These are phyloP conservation scores for Petunia hybrid DNA, from an alignment of 305 asterid species.

Conservation along the genomic window DNA sequence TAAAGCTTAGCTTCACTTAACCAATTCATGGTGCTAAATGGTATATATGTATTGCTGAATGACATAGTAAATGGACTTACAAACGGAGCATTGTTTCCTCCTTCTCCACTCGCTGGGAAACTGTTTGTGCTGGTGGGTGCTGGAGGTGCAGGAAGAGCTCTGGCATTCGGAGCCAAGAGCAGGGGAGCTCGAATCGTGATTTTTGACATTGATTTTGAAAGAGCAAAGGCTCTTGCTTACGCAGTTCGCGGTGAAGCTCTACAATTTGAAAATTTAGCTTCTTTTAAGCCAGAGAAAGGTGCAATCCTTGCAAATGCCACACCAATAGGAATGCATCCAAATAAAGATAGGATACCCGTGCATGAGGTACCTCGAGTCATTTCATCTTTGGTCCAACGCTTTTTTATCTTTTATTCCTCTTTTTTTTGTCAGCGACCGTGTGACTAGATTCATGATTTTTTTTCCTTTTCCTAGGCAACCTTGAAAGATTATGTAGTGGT, in stretches of 20 bases:
- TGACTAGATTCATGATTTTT: neutral
- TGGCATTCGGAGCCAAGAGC: conserved; percentile 69
- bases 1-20: neutral
- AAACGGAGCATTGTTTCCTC: conserved; percentile 39
- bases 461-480: conserved; percentile 34
- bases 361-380: conserved; percentile 45
- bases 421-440: neutral
- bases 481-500: conserved; percentile 54
- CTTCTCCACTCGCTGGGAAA: conserved; percentile 50
- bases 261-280: conserved; percentile 50
- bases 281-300: conserved; percentile 62
- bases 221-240: conserved; percentile 66
- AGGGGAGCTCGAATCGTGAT: conserved; percentile 66
- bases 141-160: conserved; percentile 87
- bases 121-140: conserved; percentile 73
- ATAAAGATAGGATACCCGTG: conserved; percentile 58
- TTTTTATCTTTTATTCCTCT: neutral
- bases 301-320: conserved; percentile 76
- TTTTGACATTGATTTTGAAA: conserved; percentile 66
- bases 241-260: conserved; percentile 63
- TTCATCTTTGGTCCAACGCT: neutral
- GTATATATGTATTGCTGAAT: neutral
- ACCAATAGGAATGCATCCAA: conserved; percentile 80
- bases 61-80: conserved; percentile 41
- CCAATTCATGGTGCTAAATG: conserved; percentile 19